A percentile compares a stretch with the other conserved stretches of the same genome.
Conservation (phyloP, 2,329 filamentous ascomycete species). For the Harringtonia lauricola region DNA sequence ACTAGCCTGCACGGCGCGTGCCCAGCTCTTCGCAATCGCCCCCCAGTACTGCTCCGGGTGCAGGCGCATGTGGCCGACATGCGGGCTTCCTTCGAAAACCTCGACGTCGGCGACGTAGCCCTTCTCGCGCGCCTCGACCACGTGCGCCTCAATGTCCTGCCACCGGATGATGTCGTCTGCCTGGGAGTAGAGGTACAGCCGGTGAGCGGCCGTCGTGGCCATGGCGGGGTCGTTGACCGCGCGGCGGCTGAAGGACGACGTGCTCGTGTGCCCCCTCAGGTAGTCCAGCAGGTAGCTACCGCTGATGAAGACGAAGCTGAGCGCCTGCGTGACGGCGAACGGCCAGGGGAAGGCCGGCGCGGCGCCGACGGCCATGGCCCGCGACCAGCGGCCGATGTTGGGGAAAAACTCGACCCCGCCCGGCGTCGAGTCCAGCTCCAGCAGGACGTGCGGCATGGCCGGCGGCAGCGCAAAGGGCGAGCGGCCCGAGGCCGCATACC, state of each 20-base stretch:
- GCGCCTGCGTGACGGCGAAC: neutral
- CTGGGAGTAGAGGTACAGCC: slow-evolving; percentile 2
- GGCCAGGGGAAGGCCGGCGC: neutral
- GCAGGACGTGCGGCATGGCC: neutral
- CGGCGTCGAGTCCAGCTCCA: slow-evolving; percentile 1
- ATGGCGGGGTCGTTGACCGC: neutral
- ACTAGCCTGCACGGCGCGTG: too few species aligned
- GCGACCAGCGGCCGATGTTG: slow-evolving; percentile 1
- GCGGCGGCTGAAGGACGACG: neutral
- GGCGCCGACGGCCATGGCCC: neutral
- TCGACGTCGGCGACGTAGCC: neutral
- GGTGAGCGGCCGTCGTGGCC: neutral
- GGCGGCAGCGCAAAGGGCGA: neutral
- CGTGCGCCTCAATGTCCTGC: slow-evolving; percentile 1
- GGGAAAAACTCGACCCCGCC: neutral
- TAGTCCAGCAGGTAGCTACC: neutral
- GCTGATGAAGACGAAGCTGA: neutral
- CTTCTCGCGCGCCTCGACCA: neutral
- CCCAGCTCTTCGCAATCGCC: neutral
- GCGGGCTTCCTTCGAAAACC: neutral
- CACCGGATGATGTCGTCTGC: slow-evolving; percentile 1
- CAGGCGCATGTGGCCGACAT: slow-evolving; percentile 3
- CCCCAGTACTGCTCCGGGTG: slow-evolving; percentile 1
- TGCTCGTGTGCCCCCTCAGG: neutral
- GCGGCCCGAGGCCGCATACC: neutral